These are phyloP conservation scores for Camillea tinctor DNA, from an alignment of 2,329 filamentous ascomycete species.

Conservation along the genomic window DNA sequence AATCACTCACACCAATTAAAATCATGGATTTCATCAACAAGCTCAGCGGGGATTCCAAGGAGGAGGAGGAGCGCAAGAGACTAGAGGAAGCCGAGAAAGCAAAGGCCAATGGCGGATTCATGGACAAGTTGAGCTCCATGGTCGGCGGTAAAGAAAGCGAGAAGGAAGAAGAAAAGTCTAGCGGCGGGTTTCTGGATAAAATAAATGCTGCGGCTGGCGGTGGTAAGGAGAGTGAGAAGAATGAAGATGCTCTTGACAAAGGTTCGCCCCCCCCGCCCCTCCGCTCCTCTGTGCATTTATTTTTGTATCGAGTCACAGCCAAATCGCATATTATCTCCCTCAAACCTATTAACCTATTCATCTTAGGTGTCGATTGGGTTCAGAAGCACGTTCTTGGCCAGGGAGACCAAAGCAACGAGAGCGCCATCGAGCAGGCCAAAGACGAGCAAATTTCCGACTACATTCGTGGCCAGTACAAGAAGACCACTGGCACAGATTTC, in stretches of 20 bases:
- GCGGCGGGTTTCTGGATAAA: conserved; percentile 64
- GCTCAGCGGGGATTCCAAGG: conserved; percentile 37
- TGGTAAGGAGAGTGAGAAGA: conserved; percentile 72
- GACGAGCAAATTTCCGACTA: conserved; percentile 76
- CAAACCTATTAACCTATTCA: neutral
- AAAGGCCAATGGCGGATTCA: too few relatives aligned
- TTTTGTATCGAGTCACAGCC: conserved; percentile 6
- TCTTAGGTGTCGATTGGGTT: conserved; percentile 68
- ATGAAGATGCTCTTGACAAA: conserved; percentile 82
- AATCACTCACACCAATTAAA: conserved; percentile 3
- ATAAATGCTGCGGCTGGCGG: conserved; percentile 71
- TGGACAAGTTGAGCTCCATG: too few relatives aligned
- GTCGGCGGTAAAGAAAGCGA: conserved; percentile 20
- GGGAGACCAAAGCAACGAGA: conserved; percentile 70
- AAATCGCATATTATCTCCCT: neutral
- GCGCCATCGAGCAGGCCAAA: conserved; percentile 76
- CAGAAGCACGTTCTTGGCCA: conserved; percentile 73
- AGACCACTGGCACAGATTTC: conserved; percentile 64
- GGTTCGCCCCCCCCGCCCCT: conserved; percentile 45
- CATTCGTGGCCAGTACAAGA: conserved; percentile 71
- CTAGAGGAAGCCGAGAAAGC: too few relatives aligned
- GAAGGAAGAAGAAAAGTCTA: conserved; percentile 35
- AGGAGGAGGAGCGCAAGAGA: conserved; percentile 34
- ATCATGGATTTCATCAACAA: conserved; percentile 59
- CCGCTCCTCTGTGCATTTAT: neutral